These are phyloP conservation scores for Annulohypoxylon moriforme DNA, from an alignment of 495 filamentous ascomycete species.

Conservation along the genomic window DNA sequence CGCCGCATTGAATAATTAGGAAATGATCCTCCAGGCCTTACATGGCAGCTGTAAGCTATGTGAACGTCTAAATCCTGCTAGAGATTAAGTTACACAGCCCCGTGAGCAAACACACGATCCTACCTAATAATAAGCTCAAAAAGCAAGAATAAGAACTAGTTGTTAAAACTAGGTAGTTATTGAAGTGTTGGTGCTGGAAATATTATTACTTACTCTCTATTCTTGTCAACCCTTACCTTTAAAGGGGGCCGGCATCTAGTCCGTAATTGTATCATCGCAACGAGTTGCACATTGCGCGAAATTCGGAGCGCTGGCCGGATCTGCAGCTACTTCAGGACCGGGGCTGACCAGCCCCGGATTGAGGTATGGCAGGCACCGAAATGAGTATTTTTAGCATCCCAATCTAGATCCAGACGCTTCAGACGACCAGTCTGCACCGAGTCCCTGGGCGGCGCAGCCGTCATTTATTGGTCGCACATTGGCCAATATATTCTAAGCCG, in stretches of 20 bases:
- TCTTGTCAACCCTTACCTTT: neutral
- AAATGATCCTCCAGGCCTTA: neutral
- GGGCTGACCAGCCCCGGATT: constrained; percentile 8
- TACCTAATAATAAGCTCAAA: neutral
- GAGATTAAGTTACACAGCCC: neutral
- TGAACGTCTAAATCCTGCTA: neutral
- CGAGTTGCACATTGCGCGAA: neutral
- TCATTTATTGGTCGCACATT: neutral
- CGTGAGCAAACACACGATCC: neutral
- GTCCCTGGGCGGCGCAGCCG: neutral
- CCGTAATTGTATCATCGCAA: neutral
- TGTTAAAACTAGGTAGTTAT: no score
- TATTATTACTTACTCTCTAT: neutral
- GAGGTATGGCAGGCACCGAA: constrained; percentile 5
- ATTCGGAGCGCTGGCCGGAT: constrained; percentile 13
- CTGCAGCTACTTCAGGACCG: constrained; percentile 4
- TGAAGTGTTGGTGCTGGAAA: neutral
- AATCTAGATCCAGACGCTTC: neutral
- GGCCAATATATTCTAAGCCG: constrained; percentile 2
- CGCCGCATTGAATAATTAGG: neutral
- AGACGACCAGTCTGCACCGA: neutral
- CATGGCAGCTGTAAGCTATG: neutral
- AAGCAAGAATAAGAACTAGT: neutral
- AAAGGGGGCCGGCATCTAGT: neutral
- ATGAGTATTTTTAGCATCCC: constrained; percentile 29